A percentile compares a stretch with the other conserved stretches of the same genome.
Conservation (phyloP, 192 early-diverging fungal genomes). For the Coemansia sp. region DNA sequence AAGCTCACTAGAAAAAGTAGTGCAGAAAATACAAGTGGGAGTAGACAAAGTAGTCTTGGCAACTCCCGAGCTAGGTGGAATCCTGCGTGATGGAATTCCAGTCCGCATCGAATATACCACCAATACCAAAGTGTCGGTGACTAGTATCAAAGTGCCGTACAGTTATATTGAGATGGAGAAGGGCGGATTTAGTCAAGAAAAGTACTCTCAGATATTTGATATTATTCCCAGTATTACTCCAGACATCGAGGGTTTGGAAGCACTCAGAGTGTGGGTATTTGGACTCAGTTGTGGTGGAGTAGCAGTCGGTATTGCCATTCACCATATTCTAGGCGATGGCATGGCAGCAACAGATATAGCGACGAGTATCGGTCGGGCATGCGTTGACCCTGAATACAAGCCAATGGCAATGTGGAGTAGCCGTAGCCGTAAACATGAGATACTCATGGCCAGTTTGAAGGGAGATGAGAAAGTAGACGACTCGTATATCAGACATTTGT, state of each 20-base stretch:
- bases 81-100: conserved; percentile 4
- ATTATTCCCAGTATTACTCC: conserved; percentile 2
- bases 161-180: conserved; percentile 3
- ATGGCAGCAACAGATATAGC: conserved; percentile 2
- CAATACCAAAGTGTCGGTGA: neutral
- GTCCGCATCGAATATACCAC: neutral
- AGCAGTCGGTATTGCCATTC: conserved; percentile 9
- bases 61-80: conserved; percentile 19
- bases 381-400: neutral
- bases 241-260: conserved; percentile 8
- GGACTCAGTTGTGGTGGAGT: conserved; percentile 14
- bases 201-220: conserved; percentile 16
- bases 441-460: neutral
- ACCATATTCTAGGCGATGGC: conserved; percentile 28
- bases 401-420: neutral
- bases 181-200: conserved; percentile 22
- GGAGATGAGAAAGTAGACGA: neutral
- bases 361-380: neutral
- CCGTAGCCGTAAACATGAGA: neutral
- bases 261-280: conserved; percentile 9
- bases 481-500: neutral
- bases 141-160: neutral
- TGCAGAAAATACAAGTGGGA: neutral
- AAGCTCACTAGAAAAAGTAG: neutral
- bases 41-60: conserved; percentile 11